Evolutionary conservation across 2,329 filamentous ascomycete genomes (phyloP).

Genomic region (Pseudocercospora musae): DNA sequence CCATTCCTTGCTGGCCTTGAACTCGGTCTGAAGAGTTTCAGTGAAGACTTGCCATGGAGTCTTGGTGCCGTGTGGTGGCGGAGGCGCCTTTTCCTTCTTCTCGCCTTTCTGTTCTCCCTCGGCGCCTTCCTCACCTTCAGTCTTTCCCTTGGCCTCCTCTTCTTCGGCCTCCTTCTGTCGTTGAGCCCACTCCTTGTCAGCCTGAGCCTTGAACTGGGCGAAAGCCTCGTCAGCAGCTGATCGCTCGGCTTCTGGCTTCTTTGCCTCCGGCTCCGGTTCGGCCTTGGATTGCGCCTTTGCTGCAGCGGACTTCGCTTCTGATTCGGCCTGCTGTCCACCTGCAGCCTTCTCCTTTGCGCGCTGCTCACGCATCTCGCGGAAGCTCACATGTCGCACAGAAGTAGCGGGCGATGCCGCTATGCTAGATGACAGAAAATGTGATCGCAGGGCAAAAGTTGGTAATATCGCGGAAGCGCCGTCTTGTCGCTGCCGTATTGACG

Average conservation of each 20-base stretch:
- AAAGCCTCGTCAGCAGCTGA: conserved; percentile 37
- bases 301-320: conserved; percentile 38
- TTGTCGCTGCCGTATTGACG: conserved; percentile 28
- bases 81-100: conserved; percentile 72
- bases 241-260: conserved; percentile 23
- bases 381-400: conserved; percentile 45
- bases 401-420: conserved; percentile 41
- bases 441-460: conserved; percentile 40
- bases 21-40: conserved; percentile 90
- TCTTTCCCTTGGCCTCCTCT: conserved; percentile 28
- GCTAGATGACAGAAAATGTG: conserved; percentile 43
- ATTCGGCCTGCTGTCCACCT: conserved; percentile 38
- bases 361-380: conserved; percentile 38
- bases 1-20: conserved; percentile 98
- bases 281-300: conserved; percentile 38
- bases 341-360: conserved; percentile 36
- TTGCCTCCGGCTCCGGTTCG: conserved; percentile 35
- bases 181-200: conserved; percentile 37
- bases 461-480: conserved; percentile 26
- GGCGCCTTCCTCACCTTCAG: conserved; percentile 45
- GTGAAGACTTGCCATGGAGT: conserved; percentile 98
- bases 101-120: conserved; percentile 46
- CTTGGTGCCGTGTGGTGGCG: conserved; percentile 96
- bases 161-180: conserved; percentile 44
- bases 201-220: conserved; percentile 35